These are phyloP conservation scores for Periconia digitata DNA, from an alignment of 2,329 filamentous ascomycete species.

Conservation along the genomic window DNA sequence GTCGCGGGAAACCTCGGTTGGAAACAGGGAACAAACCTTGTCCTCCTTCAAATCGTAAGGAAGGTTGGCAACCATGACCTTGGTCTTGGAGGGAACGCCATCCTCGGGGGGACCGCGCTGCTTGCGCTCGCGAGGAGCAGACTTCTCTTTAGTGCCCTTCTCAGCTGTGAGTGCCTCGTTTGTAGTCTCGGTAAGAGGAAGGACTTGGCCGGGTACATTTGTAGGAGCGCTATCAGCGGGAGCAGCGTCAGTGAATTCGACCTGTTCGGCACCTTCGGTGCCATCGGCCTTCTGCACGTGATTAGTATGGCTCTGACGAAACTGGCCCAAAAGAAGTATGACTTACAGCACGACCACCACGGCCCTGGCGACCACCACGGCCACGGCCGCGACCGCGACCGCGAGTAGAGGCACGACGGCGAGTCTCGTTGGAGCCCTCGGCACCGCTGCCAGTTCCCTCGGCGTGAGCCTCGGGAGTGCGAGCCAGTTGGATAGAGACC, in stretches of 20 bases:
- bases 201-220: constrained; percentile 55
- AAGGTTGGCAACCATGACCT: constrained; percentile 99
- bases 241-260: constrained; percentile 52
- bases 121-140: constrained; percentile 60
- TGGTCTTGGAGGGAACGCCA: constrained; percentile 97
- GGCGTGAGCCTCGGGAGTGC: constrained; percentile 86
- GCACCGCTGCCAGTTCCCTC: constrained; percentile 72
- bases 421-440: constrained; percentile 73
- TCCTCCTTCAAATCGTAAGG: constrained; percentile 98
- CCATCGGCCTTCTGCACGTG: constrained; percentile 33
- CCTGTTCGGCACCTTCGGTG: constrained; percentile 44
- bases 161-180: constrained; percentile 59
- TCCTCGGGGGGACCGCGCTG: constrained; percentile 96
- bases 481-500: constrained; percentile 97
- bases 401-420: constrained; percentile 57
- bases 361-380: constrained; percentile 61
- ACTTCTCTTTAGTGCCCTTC: constrained; percentile 51
- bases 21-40: constrained; percentile 64
- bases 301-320: not conserved
- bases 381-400: constrained; percentile 60
- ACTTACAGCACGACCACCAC: constrained; percentile 69
- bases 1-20: not conserved
- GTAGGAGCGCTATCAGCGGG: constrained; percentile 45
- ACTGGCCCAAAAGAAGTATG: constrained; percentile 20
- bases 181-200: constrained; percentile 54